phyloP scores from a whole-genome alignment of 2,329 filamentous ascomycete species.

The Colletotrichum abscissum region DNA sequence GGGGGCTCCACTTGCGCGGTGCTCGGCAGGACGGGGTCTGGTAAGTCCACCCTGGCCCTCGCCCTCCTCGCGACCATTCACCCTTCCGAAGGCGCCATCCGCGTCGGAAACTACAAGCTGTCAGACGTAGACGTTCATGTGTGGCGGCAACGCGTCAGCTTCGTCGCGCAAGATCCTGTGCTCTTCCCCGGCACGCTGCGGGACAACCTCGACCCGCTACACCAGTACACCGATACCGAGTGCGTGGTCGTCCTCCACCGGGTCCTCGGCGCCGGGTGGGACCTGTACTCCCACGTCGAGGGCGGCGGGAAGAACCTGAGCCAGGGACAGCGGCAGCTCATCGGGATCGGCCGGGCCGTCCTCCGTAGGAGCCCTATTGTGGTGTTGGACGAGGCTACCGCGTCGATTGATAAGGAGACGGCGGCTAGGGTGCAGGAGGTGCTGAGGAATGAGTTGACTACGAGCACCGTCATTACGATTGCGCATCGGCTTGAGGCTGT shows the following conservation, averaged over 20 bases:
- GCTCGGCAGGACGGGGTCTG: slow-evolving; percentile 85
- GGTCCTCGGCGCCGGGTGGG: slow-evolving; percentile 65
- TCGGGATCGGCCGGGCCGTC: slow-evolving; percentile 70
- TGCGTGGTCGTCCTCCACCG: slow-evolving; percentile 65
- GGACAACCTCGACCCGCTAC: slow-evolving; percentile 76
- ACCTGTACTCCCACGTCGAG: slow-evolving; percentile 63
- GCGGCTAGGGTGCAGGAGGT: slow-evolving; percentile 69
- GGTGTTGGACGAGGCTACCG: slow-evolving; percentile 74
- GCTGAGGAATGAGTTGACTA: slow-evolving; percentile 62
- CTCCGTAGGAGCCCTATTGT: slow-evolving; percentile 70
- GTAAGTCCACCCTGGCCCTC: slow-evolving; percentile 82
- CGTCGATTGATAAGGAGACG: slow-evolving; percentile 70
- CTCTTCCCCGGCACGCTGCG: slow-evolving; percentile 69
- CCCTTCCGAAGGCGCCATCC: slow-evolving; percentile 61
- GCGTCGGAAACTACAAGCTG: slow-evolving; percentile 65
- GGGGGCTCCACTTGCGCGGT: slow-evolving; percentile 72
- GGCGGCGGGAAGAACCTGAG: slow-evolving; percentile 71
- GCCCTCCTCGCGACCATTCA: slow-evolving; percentile 67
- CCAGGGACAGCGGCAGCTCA: slow-evolving; percentile 72
- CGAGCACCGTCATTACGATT: slow-evolving; percentile 73
- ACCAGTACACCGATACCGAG: slow-evolving; percentile 64
- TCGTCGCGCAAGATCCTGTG: slow-evolving; percentile 73
- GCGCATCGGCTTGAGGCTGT: slow-evolving; percentile 75
- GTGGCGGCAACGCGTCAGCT: slow-evolving; percentile 68
- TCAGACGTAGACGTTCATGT: slow-evolving; percentile 63